Evolutionary conservation across 352 stramenopile species (phyloP).

Genomic region (Halophytophthora batemanensis): DNA sequence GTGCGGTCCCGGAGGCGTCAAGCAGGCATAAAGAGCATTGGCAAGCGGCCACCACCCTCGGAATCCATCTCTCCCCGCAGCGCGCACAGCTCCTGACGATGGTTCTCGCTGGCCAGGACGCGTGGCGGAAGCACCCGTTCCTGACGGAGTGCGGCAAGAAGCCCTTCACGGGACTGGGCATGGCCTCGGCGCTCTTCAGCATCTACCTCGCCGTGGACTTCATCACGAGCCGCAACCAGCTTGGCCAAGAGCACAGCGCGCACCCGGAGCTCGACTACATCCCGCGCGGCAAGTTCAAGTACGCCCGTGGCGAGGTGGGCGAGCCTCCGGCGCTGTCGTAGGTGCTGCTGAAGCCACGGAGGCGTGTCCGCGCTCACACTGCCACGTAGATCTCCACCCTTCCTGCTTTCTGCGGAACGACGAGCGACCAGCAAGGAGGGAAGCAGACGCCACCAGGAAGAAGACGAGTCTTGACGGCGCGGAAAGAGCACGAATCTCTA

Average conservation of each 20-base stretch:
- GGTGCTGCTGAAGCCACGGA: too few relatives aligned
- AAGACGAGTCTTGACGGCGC: too few relatives aligned
- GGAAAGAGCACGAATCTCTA: too few relatives aligned
- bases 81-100: conserved; percentile 25
- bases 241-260: conserved; percentile 27
- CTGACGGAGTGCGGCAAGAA: conserved; percentile 82
- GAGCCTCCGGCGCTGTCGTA: conserved; percentile 48
- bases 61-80: neutral
- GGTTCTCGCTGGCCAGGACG: conserved; percentile 86
- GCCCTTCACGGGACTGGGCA: conserved; percentile 75
- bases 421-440: too few relatives aligned
- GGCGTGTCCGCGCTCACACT: neutral
- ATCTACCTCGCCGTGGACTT: conserved; percentile 74
- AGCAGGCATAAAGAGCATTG: too few relatives aligned
- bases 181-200: conserved; percentile 74
- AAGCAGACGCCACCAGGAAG: too few relatives aligned
- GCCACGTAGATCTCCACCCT: too few relatives aligned
- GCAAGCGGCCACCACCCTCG: conserved; percentile 3
- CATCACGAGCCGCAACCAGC: conserved; percentile 41
- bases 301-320: conserved; percentile 54
- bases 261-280: conserved; percentile 34
- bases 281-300: conserved; percentile 45
- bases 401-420: too few relatives aligned
- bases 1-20: too few relatives aligned
- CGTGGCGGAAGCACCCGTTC: conserved; percentile 87